These are phyloP conservation scores for Rugonectria rugulosa DNA, from an alignment of 2,329 filamentous ascomycete species.

Conservation along the genomic window DNA sequence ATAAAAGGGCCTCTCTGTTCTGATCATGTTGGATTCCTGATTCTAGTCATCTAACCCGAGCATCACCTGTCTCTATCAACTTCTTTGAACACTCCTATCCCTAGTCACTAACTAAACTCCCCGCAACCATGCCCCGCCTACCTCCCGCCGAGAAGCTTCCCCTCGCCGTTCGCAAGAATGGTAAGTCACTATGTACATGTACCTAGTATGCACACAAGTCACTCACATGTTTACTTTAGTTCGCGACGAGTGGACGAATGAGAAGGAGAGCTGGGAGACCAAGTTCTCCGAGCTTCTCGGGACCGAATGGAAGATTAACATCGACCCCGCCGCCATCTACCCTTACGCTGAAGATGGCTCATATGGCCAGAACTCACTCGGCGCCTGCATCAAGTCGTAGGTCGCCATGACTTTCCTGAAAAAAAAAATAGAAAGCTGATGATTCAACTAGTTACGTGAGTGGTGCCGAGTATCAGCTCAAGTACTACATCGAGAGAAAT, in stretches of 20 bases:
- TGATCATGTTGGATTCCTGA: too few species aligned
- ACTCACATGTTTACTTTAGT: slow-evolving; percentile 44
- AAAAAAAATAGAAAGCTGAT: neutral
- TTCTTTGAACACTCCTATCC: too few species aligned
- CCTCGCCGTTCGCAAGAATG: slow-evolving; percentile 59
- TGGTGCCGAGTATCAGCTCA: slow-evolving; percentile 50
- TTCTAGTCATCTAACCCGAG: too few species aligned
- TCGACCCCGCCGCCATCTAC: slow-evolving; percentile 55
- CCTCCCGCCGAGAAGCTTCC: slow-evolving; percentile 59
- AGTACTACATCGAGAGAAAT: slow-evolving; percentile 46
- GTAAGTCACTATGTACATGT: slow-evolving; percentile 41
- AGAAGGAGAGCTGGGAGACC: slow-evolving; percentile 53
- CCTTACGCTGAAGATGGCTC: slow-evolving; percentile 53
- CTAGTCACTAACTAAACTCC: neutral
- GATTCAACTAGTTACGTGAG: slow-evolving; percentile 50
- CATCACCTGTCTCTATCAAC: neutral
- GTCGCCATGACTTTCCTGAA: slow-evolving; percentile 17
- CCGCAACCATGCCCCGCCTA: slow-evolving; percentile 41
- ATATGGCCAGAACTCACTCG: slow-evolving; percentile 52
- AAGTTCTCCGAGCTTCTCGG: slow-evolving; percentile 55
- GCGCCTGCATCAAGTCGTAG: slow-evolving; percentile 53
- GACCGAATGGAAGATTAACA: slow-evolving; percentile 58
- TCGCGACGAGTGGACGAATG: slow-evolving; percentile 60
- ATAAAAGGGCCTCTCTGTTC: slow-evolving; percentile 14
- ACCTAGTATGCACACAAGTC: neutral